Percentiles rank a stretch among this genome's conserved stretches.
Evolutionary conservation across 2,329 filamentous ascomycete genomes (phyloP).

Genomic region (Trichoderma harzianum): DNA sequence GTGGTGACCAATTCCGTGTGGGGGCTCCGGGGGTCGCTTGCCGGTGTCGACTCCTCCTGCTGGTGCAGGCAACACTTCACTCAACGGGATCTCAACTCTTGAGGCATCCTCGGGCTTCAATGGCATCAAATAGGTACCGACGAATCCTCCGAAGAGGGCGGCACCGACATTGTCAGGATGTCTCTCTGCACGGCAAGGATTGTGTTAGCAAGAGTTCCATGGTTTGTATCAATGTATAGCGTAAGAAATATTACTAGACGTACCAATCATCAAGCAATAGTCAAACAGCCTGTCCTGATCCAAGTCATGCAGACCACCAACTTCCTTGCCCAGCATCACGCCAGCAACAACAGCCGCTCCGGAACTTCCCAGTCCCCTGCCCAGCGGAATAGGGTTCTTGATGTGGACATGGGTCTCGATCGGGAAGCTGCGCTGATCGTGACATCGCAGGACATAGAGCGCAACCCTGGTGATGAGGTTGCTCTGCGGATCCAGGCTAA

Average conservation of each 20-base stretch:
- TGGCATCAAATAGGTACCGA: constrained; percentile 94
- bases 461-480: constrained; percentile 95
- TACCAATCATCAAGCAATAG: constrained; percentile 95
- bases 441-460: constrained; percentile 90
- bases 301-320: constrained; percentile 71
- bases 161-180: constrained; percentile 95
- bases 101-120: constrained; percentile 84
- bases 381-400: constrained; percentile 90
- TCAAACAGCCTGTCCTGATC: constrained; percentile 82
- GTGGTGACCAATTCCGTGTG: constrained; percentile 88
- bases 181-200: constrained; percentile 52
- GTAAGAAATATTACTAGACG: constrained; percentile 22
- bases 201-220: not conserved
- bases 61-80: constrained; percentile 85
- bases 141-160: constrained; percentile 91
- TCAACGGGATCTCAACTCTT: constrained; percentile 87
- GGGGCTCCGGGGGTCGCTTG: constrained; percentile 80
- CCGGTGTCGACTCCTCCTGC: constrained; percentile 91
- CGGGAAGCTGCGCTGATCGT: constrained; percentile 82
- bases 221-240: not conserved
- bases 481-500: constrained; percentile 76
- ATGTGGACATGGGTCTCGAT: constrained; percentile 87
- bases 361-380: constrained; percentile 89
- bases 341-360: constrained; percentile 94
- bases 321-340: constrained; percentile 87